These are phyloP conservation scores for Mycena indigotica DNA, from an alignment of 768 basidiomycete species.

Conservation along the genomic window DNA sequence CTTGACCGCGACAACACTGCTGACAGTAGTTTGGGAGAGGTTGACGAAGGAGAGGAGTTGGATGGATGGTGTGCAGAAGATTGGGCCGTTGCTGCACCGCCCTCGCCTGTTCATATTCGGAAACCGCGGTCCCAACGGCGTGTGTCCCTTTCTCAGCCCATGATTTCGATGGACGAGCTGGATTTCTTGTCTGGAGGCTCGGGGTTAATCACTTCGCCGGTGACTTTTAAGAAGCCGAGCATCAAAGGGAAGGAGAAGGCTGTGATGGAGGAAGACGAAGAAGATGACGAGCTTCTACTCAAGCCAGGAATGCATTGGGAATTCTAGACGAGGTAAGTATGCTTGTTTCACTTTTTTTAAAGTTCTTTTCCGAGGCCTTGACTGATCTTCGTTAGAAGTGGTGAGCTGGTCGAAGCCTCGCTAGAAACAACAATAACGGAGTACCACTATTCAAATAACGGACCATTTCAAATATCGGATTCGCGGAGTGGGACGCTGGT, in stretches of 20 bases:
- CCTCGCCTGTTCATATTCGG: slow-evolving; percentile 36
- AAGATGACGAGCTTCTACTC: slow-evolving; percentile 29
- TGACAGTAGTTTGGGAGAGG: slow-evolving; percentile 20
- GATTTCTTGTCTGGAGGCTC: slow-evolving; percentile 16
- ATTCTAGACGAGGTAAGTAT: no score
- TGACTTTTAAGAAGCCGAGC: not conserved
- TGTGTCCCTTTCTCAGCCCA: slow-evolving; percentile 7
- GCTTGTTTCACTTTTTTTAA: no score
- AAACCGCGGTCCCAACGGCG: slow-evolving; percentile 5
- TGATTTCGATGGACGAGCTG: slow-evolving; percentile 10
- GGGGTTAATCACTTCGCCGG: slow-evolving; percentile 15
- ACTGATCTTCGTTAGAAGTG: no score
- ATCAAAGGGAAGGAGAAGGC: slow-evolving; percentile 4
- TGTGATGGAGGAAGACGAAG: slow-evolving; percentile 18
- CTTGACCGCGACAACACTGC: slow-evolving; percentile 8
- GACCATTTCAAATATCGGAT: no score
- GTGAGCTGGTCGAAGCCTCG: no score
- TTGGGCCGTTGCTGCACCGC: slow-evolving; percentile 41
- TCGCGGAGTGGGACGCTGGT: no score
- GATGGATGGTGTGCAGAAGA: slow-evolving; percentile 31
- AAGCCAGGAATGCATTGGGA: slow-evolving; percentile 23
- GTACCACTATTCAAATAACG: no score
- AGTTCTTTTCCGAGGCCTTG: no score
- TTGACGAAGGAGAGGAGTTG: slow-evolving; percentile 19
- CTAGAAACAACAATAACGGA: no score